phyloP scores from a whole-genome alignment of 805 yeast genomes.

The Candida vaughaniae region DNA sequence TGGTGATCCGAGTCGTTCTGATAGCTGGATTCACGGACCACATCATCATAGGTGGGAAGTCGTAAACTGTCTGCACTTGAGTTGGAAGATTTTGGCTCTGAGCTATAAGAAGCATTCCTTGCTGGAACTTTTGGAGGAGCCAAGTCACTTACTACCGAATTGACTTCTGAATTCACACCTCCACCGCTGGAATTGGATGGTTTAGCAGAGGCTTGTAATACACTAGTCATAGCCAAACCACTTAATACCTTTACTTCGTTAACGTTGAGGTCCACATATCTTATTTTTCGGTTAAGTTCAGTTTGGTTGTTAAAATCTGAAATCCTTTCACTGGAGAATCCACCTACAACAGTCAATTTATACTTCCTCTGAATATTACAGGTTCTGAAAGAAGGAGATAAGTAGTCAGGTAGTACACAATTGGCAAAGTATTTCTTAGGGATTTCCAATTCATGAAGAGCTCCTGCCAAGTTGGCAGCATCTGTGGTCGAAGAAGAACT shows the following conservation, averaged over 20 bases:
- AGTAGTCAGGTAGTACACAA: conserved; percentile 45
- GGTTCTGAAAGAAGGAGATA: conserved; percentile 54
- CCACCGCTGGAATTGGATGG: too few relatives aligned
- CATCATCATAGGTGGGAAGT: conserved; percentile 41
- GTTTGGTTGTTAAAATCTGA: conserved; percentile 17
- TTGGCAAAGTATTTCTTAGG: conserved; percentile 39
- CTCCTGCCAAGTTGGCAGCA: conserved; percentile 2
- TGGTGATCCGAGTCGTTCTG: conserved; percentile 34
- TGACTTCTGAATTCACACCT: not conserved
- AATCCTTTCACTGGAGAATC: conserved; percentile 25
- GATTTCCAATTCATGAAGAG: conserved; percentile 41
- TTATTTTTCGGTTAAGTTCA: conserved; percentile 21
- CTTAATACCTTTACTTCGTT: conserved; percentile 34
- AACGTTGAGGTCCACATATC: conserved; percentile 29
- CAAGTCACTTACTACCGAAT: not conserved
- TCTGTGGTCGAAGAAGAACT: conserved; percentile 21
- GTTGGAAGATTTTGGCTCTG: not conserved
- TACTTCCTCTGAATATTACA: conserved; percentile 51
- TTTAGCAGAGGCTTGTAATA: too few relatives aligned
- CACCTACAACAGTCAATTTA: conserved; percentile 19
- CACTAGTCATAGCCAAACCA: conserved; percentile 25
- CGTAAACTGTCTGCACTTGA: conserved; percentile 11
- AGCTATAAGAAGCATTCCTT: not conserved
- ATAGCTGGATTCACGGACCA: conserved; percentile 25
- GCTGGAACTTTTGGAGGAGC: conserved; percentile 7